Base-by-base conservation (phyloP, 2,329 filamentous ascomycete genomes). In the Cladosporium sp. region DNA sequence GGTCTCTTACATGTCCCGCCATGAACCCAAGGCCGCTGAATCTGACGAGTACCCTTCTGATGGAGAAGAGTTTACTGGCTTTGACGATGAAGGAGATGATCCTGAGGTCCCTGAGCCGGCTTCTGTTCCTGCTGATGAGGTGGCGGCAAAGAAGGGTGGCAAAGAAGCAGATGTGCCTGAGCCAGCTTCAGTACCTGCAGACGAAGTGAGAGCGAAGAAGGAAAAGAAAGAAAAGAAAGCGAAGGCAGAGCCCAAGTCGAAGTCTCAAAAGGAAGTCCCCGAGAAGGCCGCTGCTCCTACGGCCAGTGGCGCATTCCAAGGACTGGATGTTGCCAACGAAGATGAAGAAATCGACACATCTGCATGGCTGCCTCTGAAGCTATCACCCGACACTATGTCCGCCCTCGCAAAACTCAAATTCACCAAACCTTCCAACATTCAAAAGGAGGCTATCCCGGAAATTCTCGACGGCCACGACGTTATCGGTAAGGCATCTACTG, bases 401-500 rank as follows among this genome's bases (percentile, higher is more conserved):
- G 82, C 88, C 13, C 73, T 98, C 27, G 84, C 88, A 2, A 86
- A 83, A 58, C 74, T 97, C 54, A 86, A 85, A 51, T 97, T 97
- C 65, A 65, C 78, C 4, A 83, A 81, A 52, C 93, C 93, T 1
- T 96, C 91, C 0, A 70, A 79, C 0, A 95, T 98, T 51, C 93
- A 98, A 66, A 71, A 76, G 16, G 77, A 82, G 29, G 77, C 88
- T 1, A 95, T 98, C 59, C 91, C 93, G 0, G 79, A 87, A 47
- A 87, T 96, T 39, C 66, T 92, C 16, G 80, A 82, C 5, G 92
- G 92, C 0, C 86, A 88, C 64, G 92, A 98, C 68, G 85, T 97
- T 13, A 86, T 98, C 56, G 93, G 93, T 36, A 98, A 98, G 71
- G 93, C 93, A 2, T 86, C 92, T 9, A 98, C 93, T 0, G 93